phyloP scores from a whole-genome alignment of 176 grass and related monocot species.

The Pontederia paniculata region DNA sequence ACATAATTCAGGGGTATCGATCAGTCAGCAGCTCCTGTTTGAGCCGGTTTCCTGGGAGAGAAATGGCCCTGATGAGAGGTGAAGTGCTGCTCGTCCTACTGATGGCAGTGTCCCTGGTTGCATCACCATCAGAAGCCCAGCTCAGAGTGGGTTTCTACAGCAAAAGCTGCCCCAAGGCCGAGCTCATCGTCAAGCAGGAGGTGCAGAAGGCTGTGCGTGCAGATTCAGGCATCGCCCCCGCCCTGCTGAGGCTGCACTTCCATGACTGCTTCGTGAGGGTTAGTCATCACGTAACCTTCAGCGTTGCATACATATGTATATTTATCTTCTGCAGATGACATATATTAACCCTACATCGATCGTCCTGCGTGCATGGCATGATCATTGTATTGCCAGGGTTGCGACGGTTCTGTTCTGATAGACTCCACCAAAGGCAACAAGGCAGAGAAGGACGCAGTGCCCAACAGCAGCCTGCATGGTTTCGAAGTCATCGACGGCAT shows the following conservation, averaged over 20 bases:
- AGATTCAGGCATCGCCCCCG: slow-evolving; percentile 54
- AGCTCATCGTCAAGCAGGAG: slow-evolving; percentile 71
- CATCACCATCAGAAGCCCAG: slow-evolving; percentile 19
- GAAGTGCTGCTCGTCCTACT: background rate
- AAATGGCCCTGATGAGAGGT: too few species aligned
- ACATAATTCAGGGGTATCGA: too few species aligned
- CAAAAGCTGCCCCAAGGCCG: slow-evolving; percentile 48
- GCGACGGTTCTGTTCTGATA: background rate
- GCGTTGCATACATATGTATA: too few species aligned
- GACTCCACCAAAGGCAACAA: slow-evolving; percentile 22
- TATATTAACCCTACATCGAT: too few species aligned
- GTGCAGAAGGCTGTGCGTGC: slow-evolving; percentile 39
- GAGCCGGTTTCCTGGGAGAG: too few species aligned
- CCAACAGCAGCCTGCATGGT: slow-evolving; percentile 68
- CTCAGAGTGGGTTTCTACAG: slow-evolving; percentile 62
- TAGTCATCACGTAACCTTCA: too few species aligned
- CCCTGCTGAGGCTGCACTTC: slow-evolving; percentile 65
- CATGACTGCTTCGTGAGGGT: slow-evolving; percentile 81
- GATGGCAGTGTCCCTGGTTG: background rate
- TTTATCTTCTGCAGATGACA: background rate
- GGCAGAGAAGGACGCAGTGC: slow-evolving; percentile 74
- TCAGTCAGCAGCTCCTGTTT: too few species aligned
- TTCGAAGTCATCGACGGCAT: slow-evolving; percentile 64
- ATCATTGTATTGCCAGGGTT: background rate
- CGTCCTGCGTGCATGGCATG: background rate